phyloP scores from a whole-genome alignment of 805 yeast species.

The Spathaspora gorwiae region DNA sequence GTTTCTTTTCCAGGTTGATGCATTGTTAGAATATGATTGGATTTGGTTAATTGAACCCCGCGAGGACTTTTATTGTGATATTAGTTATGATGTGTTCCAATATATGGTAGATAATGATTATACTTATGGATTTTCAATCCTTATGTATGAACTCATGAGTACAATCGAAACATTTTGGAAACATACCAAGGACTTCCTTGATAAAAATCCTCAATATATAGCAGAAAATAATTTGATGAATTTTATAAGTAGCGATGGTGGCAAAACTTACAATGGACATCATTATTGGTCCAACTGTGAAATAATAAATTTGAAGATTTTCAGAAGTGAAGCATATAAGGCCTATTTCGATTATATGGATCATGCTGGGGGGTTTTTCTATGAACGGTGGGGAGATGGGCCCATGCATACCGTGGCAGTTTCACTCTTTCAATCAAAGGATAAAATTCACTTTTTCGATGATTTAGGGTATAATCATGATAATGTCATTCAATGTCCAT shows the following conservation, averaged over 20 bases:
- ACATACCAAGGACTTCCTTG: conserved; percentile 59
- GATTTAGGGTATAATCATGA: conserved; percentile 81
- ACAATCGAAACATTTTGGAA: conserved; percentile 84
- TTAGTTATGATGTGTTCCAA: conserved; percentile 21
- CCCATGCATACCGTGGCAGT: conserved; percentile 51
- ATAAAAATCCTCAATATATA: conserved; percentile 53
- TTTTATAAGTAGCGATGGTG: conserved; percentile 58
- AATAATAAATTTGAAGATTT: conserved; percentile 29
- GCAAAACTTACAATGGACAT: conserved; percentile 28
- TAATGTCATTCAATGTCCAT: conserved; percentile 78
- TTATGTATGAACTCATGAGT: conserved; percentile 71
- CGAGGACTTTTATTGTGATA: conserved; percentile 70
- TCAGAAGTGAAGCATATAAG: conserved; percentile 66
- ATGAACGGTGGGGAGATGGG: conserved; percentile 53
- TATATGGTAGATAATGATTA: conserved; percentile 68
- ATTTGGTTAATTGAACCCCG: conserved; percentile 93
- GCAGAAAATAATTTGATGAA: conserved; percentile 59
- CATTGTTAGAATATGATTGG: conserved; percentile 66
- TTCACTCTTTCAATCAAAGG: conserved; percentile 65
- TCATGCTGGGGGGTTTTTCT: conserved; percentile 68
- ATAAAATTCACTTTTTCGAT: conserved; percentile 68
- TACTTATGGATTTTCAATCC: conserved; percentile 78
- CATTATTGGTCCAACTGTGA: too few species aligned
- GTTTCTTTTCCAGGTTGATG: conserved; percentile 63
- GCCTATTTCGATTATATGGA: conserved; percentile 72